Base-by-base conservation (phyloP, 805 yeast species). In the Blastobotrys terrestris region DNA sequence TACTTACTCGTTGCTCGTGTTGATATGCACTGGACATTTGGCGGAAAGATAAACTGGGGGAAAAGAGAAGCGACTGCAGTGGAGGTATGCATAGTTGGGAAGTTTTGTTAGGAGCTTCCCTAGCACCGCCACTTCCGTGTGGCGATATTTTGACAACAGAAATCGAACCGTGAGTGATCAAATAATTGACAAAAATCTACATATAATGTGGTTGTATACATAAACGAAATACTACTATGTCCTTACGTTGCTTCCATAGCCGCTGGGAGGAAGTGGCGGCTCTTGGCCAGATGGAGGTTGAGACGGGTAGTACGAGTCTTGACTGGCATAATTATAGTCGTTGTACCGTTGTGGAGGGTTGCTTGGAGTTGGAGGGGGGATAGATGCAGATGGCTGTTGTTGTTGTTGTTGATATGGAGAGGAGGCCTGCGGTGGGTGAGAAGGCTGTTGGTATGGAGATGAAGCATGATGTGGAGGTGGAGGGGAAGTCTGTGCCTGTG, bases 1-100 rank as follows among this genome's bases (percentile, higher is more conserved):
- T 39, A 53, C 62, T 22, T 48, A 64, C 68, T 58, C 64, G 68
- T 16, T 61, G 57, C 48, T 64, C 67, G 31, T 63, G 60, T 21
- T 61, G 64, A 42, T 61, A 60, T 22, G 46, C 42, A 13, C 26
- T 19, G n/a, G 31, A 19, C 40, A 44, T 16, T 21, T 46, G 35
- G 41, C 14, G 43, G 43, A 26, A 5, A 26, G 35, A 26, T 26
- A 5, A 26, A 26, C 35, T 26, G 5, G 5, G 5, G 35, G 35
- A 11, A 5, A 11, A 26, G 11, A 11, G 35, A 26, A 11, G 35
- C 35, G 35, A 26, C n/a, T n/a, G n/a, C n/a, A n/a, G 39, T 31
- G 39, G 13, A 8, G 39, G 11, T 13, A 31, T 13, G 7, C 39
- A 31, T 15, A 15, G 44, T 41, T 18, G 20, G 44, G 44, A 18